A percentile compares a stretch with the other conserved stretches of the same genome.
Conservation (phyloP, 768 basidiomycete species). For the Agaricus sinodeliciosus region DNA sequence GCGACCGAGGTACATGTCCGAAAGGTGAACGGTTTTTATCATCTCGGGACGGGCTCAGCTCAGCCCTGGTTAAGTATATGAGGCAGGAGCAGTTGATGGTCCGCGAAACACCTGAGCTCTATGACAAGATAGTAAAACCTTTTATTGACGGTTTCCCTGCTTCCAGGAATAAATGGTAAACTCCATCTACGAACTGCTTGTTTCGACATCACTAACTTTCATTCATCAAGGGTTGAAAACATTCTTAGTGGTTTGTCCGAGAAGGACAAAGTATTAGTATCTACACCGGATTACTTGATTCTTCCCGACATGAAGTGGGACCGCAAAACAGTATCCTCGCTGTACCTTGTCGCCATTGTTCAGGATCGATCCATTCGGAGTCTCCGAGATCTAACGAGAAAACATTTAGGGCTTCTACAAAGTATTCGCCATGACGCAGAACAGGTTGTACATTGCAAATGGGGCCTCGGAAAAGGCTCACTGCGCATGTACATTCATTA, state of each 20-base stretch:
- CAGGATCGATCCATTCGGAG: slow-evolving; percentile 56
- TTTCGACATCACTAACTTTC: neutral
- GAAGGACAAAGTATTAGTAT: slow-evolving; percentile 62
- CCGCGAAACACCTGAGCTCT: slow-evolving; percentile 77
- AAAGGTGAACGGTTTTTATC: slow-evolving; percentile 42
- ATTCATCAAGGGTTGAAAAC: slow-evolving; percentile 65
- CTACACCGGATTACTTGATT: slow-evolving; percentile 63
- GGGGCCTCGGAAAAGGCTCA: slow-evolving; percentile 55
- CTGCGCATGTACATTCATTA: slow-evolving; percentile 88
- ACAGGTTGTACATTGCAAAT: slow-evolving; percentile 49
- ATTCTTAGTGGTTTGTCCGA: slow-evolving; percentile 77
- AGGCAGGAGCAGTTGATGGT: slow-evolving; percentile 68
- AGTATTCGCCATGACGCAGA: slow-evolving; percentile 54
- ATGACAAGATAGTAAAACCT: slow-evolving; percentile 62
- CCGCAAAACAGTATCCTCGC: slow-evolving; percentile 56
- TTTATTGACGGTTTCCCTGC: slow-evolving; percentile 75
- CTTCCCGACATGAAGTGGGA: slow-evolving; percentile 99
- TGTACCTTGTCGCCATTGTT: slow-evolving; percentile 83
- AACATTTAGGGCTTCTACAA: slow-evolving; percentile 62
- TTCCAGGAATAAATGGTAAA: slow-evolving; percentile 76
- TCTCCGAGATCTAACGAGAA: slow-evolving; percentile 65
- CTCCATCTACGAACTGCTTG: neutral
- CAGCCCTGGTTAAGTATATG: slow-evolving; percentile 50
- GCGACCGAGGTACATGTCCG: slow-evolving; percentile 86
- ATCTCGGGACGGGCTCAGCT: neutral